Conservation (phyloP, 2,329 filamentous ascomycete species). For the Ophiostoma quercus region DNA sequence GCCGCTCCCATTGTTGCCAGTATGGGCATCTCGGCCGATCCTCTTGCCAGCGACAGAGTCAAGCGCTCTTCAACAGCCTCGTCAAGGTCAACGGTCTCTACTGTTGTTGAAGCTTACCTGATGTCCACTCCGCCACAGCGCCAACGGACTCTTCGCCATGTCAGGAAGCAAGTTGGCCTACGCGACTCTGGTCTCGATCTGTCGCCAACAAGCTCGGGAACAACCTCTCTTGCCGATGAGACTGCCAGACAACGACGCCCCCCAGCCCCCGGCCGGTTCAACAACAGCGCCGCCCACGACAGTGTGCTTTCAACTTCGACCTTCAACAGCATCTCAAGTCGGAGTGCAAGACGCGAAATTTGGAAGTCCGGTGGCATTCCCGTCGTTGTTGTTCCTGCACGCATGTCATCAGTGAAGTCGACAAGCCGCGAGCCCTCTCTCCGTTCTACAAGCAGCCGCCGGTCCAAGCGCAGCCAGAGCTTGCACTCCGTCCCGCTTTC, state of each 20-base stretch:
- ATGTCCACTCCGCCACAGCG: conserved; percentile 47
- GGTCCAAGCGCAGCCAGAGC: conserved; percentile 51
- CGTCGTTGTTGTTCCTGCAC: conserved; percentile 57
- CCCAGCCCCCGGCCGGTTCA: conserved; percentile 31
- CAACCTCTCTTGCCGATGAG: conserved; percentile 38
- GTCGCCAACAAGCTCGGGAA: conserved; percentile 41
- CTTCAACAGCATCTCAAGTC: conserved; percentile 47
- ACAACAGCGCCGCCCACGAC: conserved; percentile 37
- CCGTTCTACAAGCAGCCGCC: conserved; percentile 56
- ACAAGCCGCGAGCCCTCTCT: conserved; percentile 49
- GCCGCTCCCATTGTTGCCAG: conserved; percentile 22
- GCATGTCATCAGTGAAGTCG: conserved; percentile 50
- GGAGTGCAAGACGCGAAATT: conserved; percentile 53
- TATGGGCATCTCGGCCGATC: conserved; percentile 33
- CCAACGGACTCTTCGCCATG: conserved; percentile 55
- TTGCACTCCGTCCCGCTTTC: conserved; percentile 44
- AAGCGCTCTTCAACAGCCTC: conserved; percentile 52
- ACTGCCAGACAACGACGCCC: conserved; percentile 31
- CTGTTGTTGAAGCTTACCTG: conserved; percentile 54
- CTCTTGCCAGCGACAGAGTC: conserved; percentile 44
- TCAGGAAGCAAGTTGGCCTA: conserved; percentile 50
- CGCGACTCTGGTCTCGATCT: conserved; percentile 44
- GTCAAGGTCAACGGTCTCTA: conserved; percentile 50
- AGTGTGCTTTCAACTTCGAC: conserved; percentile 48
- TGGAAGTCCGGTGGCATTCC: conserved; percentile 57